Conservation (phyloP, 805 yeast species). For the Candida palmyrensis region DNA sequence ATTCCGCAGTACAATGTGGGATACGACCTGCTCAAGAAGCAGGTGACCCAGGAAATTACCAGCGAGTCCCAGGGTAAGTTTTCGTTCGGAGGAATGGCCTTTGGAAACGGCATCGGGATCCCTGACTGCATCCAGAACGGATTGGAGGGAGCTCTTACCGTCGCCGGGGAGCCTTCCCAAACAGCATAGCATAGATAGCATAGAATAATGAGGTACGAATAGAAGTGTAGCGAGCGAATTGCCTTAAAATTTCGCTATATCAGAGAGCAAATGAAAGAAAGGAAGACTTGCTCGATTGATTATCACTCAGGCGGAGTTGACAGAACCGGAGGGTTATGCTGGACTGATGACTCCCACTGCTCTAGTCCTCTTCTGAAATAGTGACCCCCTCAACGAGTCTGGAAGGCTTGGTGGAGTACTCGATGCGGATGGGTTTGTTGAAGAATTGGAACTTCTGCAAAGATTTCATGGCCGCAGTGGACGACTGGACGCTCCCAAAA, state of each 20-base stretch:
- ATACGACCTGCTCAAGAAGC: conserved; percentile 41
- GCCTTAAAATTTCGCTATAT: too few relatives aligned
- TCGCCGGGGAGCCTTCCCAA: too few relatives aligned
- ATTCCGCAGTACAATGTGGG: conserved; percentile 82
- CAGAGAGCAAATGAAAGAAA: too few relatives aligned
- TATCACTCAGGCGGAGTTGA: too few relatives aligned
- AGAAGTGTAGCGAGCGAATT: too few relatives aligned
- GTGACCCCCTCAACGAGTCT: background rate
- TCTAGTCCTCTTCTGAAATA: too few relatives aligned
- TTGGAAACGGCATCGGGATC: conserved; percentile 77
- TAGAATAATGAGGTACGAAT: too few relatives aligned
- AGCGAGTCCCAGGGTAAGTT: conserved; percentile 35
- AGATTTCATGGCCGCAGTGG: conserved; percentile 45
- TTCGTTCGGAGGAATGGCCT: conserved; percentile 73
- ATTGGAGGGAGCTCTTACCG: conserved; percentile 53
- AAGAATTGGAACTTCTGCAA: conserved; percentile 47
- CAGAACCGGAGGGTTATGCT: too few relatives aligned
- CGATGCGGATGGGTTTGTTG: conserved; percentile 45
- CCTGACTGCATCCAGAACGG: conserved; percentile 78
- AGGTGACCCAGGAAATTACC: conserved; percentile 27
- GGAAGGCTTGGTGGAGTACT: conserved; percentile 22
- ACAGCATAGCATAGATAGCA: conserved; percentile 3
- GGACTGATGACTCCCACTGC: too few relatives aligned
- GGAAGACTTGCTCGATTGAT: too few relatives aligned
- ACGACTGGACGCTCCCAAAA: conserved; percentile 43